Conservation (phyloP, 2,329 filamentous ascomycete species). For the Cordyceps javanica region DNA sequence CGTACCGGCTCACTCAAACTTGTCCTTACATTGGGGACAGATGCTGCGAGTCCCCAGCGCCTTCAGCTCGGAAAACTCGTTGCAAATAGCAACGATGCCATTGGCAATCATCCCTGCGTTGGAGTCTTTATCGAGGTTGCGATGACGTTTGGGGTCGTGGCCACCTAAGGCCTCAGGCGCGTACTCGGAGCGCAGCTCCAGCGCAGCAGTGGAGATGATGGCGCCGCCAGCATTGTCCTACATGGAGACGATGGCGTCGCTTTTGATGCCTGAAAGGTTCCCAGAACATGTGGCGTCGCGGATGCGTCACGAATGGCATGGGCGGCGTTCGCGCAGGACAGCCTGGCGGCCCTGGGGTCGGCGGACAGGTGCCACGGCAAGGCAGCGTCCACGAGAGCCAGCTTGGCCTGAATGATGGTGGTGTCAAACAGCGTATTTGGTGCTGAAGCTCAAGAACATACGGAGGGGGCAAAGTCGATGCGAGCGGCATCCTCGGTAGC, state of each 20-base stretch:
- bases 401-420: conserved; percentile 19
- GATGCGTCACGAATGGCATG: conserved; percentile 39
- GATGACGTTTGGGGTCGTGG: conserved; percentile 16
- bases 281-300: conserved; percentile 30
- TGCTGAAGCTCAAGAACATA: too few species aligned
- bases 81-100: conserved; percentile 18
- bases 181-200: conserved; percentile 20
- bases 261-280: conserved; percentile 23
- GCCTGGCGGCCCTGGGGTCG: conserved; percentile 37
- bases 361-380: conserved; percentile 41
- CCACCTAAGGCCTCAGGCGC: conserved; percentile 22
- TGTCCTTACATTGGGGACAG: conserved; percentile 18
- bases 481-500: too few species aligned
- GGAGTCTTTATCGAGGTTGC: conserved; percentile 12
- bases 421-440: conserved; percentile 33
- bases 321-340: conserved; percentile 32
- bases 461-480: too few species aligned
- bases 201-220: conserved; percentile 18
- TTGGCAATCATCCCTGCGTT: conserved; percentile 18
- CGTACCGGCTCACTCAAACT: conserved; percentile 22
- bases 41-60: conserved; percentile 13
- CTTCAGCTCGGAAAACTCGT: conserved; percentile 17
- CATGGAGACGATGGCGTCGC: conserved; percentile 31
- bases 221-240: conserved; percentile 32
- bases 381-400: conserved; percentile 17